Evolutionary conservation across 176 grass and related monocot species (phyloP).

Genomic region (Aegilops sharonensis): DNA sequence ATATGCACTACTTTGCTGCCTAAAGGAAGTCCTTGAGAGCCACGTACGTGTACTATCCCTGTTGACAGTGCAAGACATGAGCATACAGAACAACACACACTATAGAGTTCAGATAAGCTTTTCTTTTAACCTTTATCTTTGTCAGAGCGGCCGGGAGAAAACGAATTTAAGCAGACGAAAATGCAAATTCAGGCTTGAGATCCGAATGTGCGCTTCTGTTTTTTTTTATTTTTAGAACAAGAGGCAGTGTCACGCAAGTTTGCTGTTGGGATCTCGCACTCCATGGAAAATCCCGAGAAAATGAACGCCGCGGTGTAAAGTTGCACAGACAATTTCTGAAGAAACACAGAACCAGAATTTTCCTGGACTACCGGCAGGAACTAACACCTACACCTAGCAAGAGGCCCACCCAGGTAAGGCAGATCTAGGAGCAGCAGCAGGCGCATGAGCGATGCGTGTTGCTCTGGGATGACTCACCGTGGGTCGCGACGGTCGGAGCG

Average conservation of each 20-base stretch:
- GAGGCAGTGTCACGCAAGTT: not conserved
- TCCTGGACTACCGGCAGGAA: not conserved
- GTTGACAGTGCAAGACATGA: not conserved
- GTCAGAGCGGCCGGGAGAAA: not conserved
- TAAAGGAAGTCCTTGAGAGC: not conserved
- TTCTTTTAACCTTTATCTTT: not conserved
- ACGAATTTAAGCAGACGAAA: not conserved
- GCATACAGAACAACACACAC: not conserved
- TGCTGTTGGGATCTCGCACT: not conserved
- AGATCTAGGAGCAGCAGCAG: not conserved
- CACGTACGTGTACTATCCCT: not conserved
- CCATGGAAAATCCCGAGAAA: not conserved
- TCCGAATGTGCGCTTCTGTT: not conserved
- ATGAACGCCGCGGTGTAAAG: not conserved
- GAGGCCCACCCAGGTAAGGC: not conserved
- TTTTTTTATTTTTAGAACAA: not conserved
- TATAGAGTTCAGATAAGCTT: not conserved
- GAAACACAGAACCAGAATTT: not conserved
- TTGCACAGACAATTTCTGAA: not conserved
- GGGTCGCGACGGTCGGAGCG: conserved; percentile 68
- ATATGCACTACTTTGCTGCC: not conserved
- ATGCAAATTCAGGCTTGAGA: conserved; percentile 13
- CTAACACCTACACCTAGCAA: not conserved
- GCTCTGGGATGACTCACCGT: conserved; percentile 30
- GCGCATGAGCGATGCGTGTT: not conserved